Percentiles rank a stretch among this genome's conserved stretches.
Conservation (phyloP, 768 basidiomycete genomes). For the Naganishia onofrii region DNA sequence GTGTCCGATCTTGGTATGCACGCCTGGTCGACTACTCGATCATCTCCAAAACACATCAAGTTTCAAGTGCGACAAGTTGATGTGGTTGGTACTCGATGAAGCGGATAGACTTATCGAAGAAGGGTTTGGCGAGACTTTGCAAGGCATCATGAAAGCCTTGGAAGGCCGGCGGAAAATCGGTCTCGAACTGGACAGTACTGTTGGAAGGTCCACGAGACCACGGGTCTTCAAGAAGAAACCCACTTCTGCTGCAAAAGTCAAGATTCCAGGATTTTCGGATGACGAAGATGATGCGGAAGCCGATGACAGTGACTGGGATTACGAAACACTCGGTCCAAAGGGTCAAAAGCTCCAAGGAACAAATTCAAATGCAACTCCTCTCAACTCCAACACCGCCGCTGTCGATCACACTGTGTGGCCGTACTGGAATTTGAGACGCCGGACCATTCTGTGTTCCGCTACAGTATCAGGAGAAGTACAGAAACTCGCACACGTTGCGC, state of each 20-base stretch:
- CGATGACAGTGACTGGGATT: slow-evolving; percentile 34
- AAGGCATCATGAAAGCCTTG: slow-evolving; percentile 78
- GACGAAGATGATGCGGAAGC: slow-evolving; percentile 41
- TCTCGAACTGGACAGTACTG: slow-evolving; percentile 44
- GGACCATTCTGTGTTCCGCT: slow-evolving; percentile 92
- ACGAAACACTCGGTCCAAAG: slow-evolving; percentile 29
- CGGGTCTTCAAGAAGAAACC: slow-evolving; percentile 56
- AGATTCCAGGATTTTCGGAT: slow-evolving; percentile 68
- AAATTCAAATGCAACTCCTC: neutral
- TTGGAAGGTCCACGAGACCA: slow-evolving; percentile 57
- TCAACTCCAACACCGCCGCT: neutral
- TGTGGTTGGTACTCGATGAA: slow-evolving; percentile 95
- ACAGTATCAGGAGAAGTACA: slow-evolving; percentile 94
- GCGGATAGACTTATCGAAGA: slow-evolving; percentile 97
- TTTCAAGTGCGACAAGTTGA: slow-evolving; percentile 86
- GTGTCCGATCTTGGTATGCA: slow-evolving; percentile 88
- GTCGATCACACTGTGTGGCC: slow-evolving; percentile 42
- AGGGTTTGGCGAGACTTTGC: slow-evolving; percentile 93
- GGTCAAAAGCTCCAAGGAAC: neutral
- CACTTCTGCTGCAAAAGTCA: slow-evolving; percentile 55
- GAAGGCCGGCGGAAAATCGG: slow-evolving; percentile 79
- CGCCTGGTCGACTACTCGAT: slow-evolving; percentile 90
- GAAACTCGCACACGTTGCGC: slow-evolving; percentile 77
- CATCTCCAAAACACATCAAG: slow-evolving; percentile 93
- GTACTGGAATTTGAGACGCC: slow-evolving; percentile 57